These are phyloP conservation scores for Zalerion maritima DNA, from an alignment of 495 filamentous ascomycete species.

Conservation along the genomic window DNA sequence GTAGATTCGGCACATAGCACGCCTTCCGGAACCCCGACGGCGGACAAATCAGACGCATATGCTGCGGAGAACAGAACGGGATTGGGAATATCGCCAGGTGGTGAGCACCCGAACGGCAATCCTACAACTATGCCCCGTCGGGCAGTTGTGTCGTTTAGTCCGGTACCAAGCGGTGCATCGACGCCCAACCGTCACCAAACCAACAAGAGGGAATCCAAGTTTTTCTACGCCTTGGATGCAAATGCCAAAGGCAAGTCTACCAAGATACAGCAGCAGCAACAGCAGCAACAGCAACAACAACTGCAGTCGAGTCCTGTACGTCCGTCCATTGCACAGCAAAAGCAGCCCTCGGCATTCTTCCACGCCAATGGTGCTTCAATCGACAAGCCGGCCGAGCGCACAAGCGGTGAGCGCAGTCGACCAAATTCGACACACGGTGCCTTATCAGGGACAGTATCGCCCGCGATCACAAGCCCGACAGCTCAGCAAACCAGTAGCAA, in stretches of 20 bases:
- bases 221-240: conserved; percentile 66
- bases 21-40: conserved; percentile 39
- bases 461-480: conserved; percentile 15
- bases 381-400: too few species aligned
- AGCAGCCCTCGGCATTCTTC: conserved; percentile 39
- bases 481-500: conserved; percentile 32
- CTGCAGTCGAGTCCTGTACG: background rate
- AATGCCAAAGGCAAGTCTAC: conserved; percentile 26
- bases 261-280: conserved; percentile 5
- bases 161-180: conserved; percentile 5
- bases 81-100: conserved; percentile 15
- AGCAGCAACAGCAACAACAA: background rate
- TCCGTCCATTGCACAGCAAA: conserved; percentile 11
- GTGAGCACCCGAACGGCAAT: conserved; percentile 2
- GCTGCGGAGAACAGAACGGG: conserved; percentile 20
- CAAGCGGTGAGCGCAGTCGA: too few species aligned
- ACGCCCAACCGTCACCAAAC: conserved; percentile 9
- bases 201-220: conserved; percentile 37
- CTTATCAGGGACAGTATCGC: conserved; percentile 9
- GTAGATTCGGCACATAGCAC: conserved; percentile 50
- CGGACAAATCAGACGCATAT: conserved; percentile 24
- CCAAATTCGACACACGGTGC: conserved; percentile 15
- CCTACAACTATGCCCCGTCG: conserved; percentile 19
- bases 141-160: conserved; percentile 15
- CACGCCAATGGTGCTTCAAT: conserved; percentile 43